Evolutionary conservation across 2,329 filamentous ascomycete genomes (phyloP).

Genomic region (Dactylonectria macrodidyma): DNA sequence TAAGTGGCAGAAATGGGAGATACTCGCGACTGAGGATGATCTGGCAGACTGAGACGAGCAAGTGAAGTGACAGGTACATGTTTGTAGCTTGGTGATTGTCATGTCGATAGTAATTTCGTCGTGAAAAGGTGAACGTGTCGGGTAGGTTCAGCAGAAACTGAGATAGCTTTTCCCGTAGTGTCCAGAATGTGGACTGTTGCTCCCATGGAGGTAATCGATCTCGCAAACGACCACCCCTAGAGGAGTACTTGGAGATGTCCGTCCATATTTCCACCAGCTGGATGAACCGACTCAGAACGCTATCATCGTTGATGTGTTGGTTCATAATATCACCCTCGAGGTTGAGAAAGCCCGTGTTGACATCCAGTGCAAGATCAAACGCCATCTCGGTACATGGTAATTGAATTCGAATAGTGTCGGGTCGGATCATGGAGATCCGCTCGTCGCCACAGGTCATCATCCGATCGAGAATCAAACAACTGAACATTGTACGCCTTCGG

Average conservation of each 20-base stretch:
- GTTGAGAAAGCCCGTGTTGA: constrained; percentile 65
- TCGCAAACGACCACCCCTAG: constrained; percentile 65
- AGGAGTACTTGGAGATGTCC: constrained; percentile 70
- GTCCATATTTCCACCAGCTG: constrained; percentile 73
- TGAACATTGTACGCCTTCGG: constrained; percentile 79
- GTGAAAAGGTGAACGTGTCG: constrained; percentile 69
- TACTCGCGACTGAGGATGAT: constrained; percentile 64
- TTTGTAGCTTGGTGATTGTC: constrained; percentile 75
- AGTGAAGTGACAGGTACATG: constrained; percentile 77
- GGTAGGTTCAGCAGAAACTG: constrained; percentile 61
- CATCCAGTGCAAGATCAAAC: constrained; percentile 74
- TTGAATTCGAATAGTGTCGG: constrained; percentile 74
- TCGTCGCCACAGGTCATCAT: constrained; percentile 77
- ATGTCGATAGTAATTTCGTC: constrained; percentile 75
- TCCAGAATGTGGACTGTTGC: constrained; percentile 66
- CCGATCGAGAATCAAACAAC: constrained; percentile 80
- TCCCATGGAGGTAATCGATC: constrained; percentile 73
- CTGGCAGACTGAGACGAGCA: constrained; percentile 74
- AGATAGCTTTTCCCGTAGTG: constrained; percentile 66
- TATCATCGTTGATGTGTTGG: constrained; percentile 57
- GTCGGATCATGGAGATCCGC: constrained; percentile 71
- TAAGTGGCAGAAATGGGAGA: constrained; percentile 49
- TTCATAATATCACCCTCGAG: constrained; percentile 32
- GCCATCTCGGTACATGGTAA: constrained; percentile 77
- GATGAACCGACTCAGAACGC: constrained; percentile 67